A percentile compares a stretch with the other conserved stretches of the same genome.
Evolutionary conservation across 164 flowering plant genomes (phyloP).

Genomic region (Sedum album): DNA sequence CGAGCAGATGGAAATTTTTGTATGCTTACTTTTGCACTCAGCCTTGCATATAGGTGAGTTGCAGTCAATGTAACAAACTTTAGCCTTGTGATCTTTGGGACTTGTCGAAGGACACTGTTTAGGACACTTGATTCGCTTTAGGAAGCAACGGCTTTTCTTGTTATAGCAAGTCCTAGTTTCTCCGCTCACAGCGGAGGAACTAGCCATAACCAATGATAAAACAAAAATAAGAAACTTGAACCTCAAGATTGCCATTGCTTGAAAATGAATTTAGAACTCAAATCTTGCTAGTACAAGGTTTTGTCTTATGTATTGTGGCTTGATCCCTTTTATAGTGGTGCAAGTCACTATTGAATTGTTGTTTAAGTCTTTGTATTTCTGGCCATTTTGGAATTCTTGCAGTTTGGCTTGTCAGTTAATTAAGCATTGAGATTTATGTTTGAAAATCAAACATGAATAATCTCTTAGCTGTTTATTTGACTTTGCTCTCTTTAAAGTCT

Average conservation of each 20-base stretch:
- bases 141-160: constrained; percentile 19
- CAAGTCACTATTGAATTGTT: neutral
- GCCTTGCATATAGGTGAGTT: constrained; percentile 32
- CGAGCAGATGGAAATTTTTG: too few relatives aligned
- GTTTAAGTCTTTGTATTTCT: neutral
- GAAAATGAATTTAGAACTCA: neutral
- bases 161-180: constrained; percentile 11
- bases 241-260: constrained; percentile 1
- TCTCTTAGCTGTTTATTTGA: neutral
- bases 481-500: neutral
- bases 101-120: constrained; percentile 23
- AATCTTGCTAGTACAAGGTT: neutral
- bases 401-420: constrained; percentile 1
- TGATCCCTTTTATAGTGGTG: neutral
- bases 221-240: constrained; percentile 9
- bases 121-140: constrained; percentile 24
- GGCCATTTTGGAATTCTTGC: neutral
- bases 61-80: constrained; percentile 33
- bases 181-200: neutral
- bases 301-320: neutral
- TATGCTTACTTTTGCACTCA: constrained; percentile 32
- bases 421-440: neutral
- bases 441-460: neutral
- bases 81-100: constrained; percentile 18
- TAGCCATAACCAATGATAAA: constrained; percentile 13